Conservation (phyloP, 495 filamentous ascomycete species). For the Thermothielavioides terrestris region DNA sequence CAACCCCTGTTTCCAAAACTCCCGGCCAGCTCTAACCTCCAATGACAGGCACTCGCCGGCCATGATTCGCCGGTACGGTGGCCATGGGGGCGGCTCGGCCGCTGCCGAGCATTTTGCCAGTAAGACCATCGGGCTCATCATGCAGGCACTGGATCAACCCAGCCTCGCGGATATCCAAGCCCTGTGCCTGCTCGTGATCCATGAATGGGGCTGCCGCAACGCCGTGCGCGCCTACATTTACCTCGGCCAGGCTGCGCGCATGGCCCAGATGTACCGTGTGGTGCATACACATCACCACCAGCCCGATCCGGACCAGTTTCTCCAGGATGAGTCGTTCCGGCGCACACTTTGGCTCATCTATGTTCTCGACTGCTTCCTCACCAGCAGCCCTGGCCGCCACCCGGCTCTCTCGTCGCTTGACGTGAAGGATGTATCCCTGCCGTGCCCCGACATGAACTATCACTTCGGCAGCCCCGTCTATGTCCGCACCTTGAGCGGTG, state of each 20-base stretch:
- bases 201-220: slow-evolving; percentile 45
- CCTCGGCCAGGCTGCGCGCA: slow-evolving; percentile 42
- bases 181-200: slow-evolving; percentile 42
- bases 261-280: slow-evolving; percentile 46
- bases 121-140: slow-evolving; percentile 40
- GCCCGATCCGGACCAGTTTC: slow-evolving; percentile 40
- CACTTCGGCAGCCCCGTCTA: slow-evolving; percentile 41
- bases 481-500: slow-evolving; percentile 37
- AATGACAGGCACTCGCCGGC: slow-evolving; percentile 33
- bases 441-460: slow-evolving; percentile 43
- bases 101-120: slow-evolving; percentile 42
- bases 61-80: slow-evolving; percentile 43
- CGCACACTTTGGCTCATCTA: slow-evolving; percentile 46
- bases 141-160: slow-evolving; percentile 38
- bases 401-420: slow-evolving; percentile 40
- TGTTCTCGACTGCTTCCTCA: slow-evolving; percentile 46
- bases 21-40: background rate
- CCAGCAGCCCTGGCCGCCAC: slow-evolving; percentile 44
- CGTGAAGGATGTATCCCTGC: slow-evolving; percentile 38
- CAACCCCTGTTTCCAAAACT: background rate
- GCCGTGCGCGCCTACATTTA: slow-evolving; percentile 46
- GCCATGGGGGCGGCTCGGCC: slow-evolving; percentile 33
- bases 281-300: slow-evolving; percentile 36
- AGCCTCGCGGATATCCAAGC: slow-evolving; percentile 45
- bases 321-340: slow-evolving; percentile 44